These are phyloP conservation scores for Lachnum nothofagi DNA, from an alignment of 2,329 filamentous ascomycete genomes.

Conservation along the genomic window DNA sequence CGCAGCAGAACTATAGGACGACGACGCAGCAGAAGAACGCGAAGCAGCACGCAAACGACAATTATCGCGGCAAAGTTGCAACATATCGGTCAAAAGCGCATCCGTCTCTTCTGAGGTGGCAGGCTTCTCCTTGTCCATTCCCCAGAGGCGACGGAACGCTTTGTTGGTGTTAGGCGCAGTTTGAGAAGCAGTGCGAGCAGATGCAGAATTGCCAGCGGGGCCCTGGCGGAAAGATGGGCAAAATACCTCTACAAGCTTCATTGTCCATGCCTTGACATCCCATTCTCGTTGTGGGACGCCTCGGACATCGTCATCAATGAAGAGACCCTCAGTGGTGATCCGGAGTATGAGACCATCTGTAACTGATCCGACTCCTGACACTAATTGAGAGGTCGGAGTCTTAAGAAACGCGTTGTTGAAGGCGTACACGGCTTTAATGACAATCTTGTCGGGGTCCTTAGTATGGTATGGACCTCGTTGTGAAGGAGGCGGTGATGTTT, in stretches of 20 bases:
- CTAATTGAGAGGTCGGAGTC: conserved; percentile 84
- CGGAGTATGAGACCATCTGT: conserved; percentile 89
- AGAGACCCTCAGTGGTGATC: conserved; percentile 89
- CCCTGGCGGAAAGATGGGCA: conserved; percentile 57
- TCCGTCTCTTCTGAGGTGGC: conserved; percentile 60
- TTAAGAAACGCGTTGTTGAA: conserved; percentile 87
- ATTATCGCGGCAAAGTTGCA: conserved; percentile 59
- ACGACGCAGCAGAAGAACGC: conserved; percentile 39
- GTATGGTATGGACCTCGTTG: conserved; percentile 75
- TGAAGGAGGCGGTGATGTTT: conserved; percentile 77
- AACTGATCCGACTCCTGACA: conserved; percentile 77
- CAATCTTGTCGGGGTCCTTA: conserved; percentile 90
- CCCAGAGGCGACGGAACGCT: conserved; percentile 32
- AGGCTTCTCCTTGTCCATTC: conserved; percentile 37
- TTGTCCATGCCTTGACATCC: conserved; percentile 97
- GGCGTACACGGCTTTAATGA: conserved; percentile 86
- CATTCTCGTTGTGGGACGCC: conserved; percentile 92
- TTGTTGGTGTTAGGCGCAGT: conserved; percentile 22
- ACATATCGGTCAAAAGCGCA: conserved; percentile 56
- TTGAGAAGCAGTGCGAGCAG: conserved; percentile 37
- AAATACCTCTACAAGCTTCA: conserved; percentile 88
- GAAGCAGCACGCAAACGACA: conserved; percentile 48
- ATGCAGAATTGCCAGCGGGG: conserved; percentile 33
- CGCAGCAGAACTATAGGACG: conserved; percentile 38
- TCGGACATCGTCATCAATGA: conserved; percentile 93